Evolutionary conservation across 2,329 filamentous ascomycete genomes (phyloP), one percentile per base, ranked within the genome.

Genomic region (Ustilaginoidea virens): DNA sequence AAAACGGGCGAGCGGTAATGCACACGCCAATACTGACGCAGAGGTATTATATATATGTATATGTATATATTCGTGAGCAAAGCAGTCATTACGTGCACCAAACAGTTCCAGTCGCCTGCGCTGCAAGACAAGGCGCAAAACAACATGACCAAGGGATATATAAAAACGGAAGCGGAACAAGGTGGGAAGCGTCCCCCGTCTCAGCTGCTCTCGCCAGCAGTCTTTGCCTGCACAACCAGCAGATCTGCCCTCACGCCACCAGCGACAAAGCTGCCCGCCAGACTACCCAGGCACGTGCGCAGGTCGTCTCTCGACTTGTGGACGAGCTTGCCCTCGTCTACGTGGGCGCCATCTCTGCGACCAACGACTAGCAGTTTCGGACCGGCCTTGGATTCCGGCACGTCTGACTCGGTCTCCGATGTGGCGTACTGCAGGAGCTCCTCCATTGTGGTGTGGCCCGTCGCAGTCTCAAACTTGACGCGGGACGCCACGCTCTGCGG

Each of bases 211-310:
- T 32, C 19, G 5, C 15, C 18, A 2, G 10, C 2, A 13, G 17
- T 23, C 39, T 41, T 69, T 26, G 41, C 36, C 30, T 46, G 42
- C 10, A 47, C 42, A 14, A 47, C 42, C 28, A 47, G 32, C 29
- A 47, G 10, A 23, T 47, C 44, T 1, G 43, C 39, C 12, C 32
- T 33, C 9, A 40, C 35, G 12, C 39, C 39, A 7, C 33, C 39
- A 6, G 40, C 40, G 10, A 44, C 34, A 17, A 46, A 36, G 16
- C 36, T 34, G 7, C 36, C 28, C 2, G 39, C 43, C 17, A 45
- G 23, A n/a, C 29, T 22, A 7, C 44, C 44, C 28, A 47, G 17
- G 29, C 44, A 46, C 10, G 30, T 17, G 12, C 26, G 29, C 5
- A 44, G 28, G 16, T 47, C 42, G 1, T 39, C 38, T 9, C 35